Evolutionary conservation across 345 rosid species (phyloP), one percentile per base, ranked within the genome.

Genomic region (Eucalyptus caleyi): DNA sequence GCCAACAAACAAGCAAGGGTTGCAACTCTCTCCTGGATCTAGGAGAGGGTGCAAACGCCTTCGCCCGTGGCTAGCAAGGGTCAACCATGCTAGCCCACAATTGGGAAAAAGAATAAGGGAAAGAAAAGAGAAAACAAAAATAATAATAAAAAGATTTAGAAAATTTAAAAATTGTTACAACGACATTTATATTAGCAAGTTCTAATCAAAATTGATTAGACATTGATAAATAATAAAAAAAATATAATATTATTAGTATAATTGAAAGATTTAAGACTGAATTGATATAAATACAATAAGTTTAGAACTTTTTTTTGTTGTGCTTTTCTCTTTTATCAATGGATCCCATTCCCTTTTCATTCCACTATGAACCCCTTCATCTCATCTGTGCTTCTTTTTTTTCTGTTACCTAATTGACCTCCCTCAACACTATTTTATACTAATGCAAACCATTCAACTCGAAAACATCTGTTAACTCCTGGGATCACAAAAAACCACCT

Each of bases 141-240:
- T 4, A 21, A 54, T 21, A 56, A 56, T 1, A 23, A 23, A 2
- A 8, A 21, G 1, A 8, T 24, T 21, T 56, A 56, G 27, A 56
- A 56, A 23, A 56, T 24, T 10, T 8, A 10, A 23, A 56, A 56
- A 26, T 56, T 56, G 3, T 56, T 56, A 1, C 1, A 0, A 8
- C 2, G 11, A 53, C 11, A 53, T 56, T 56, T 56, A 24, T 56
- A 56, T 56, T 23, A 56, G 13, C 13, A 26, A 56, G 4, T 56
- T 56, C 13, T 26, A 56, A 3, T 24, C 3, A 56, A 56, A 56
- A 56, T 10, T 56, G 6, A 56, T 56, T 56, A 56, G 3, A 24
- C 30, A 10, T 56, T 10, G 62, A 56, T 26, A 56, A 56, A 56
- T 24, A 1, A 56, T 56, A 2, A 56, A 10, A 56, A 9, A 56